Percentiles rank a stretch among this genome's conserved stretches.
These are phyloP conservation scores for Coccomyxa subellipsoidea DNA, from an alignment of 163 green algal genomes.

Conservation along the genomic window DNA sequence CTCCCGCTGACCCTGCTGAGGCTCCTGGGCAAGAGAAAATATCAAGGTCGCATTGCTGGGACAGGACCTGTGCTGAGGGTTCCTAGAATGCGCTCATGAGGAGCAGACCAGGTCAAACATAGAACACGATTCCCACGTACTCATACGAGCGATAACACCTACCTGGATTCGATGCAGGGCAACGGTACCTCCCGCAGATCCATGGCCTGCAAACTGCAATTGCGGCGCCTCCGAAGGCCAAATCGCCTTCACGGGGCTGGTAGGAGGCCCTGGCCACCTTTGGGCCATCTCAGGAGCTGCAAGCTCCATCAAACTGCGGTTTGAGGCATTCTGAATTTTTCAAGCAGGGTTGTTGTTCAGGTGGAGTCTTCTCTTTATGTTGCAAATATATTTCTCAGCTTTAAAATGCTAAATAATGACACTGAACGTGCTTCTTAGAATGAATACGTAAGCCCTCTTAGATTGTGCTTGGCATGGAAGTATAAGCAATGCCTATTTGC, in stretches of 20 bases:
- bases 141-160: not conserved
- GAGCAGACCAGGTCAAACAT: no score
- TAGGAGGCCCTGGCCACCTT: slow-evolving; percentile 1
- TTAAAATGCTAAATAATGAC: not conserved
- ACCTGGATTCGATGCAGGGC: slow-evolving; percentile 9
- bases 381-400: not conserved
- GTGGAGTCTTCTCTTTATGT: not conserved
- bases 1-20: no score
- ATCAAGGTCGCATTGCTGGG: no score
- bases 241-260: not conserved
- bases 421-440: not conserved
- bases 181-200: not conserved
- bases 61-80: no score
- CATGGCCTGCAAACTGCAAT: slow-evolving; percentile 4
- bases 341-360: not conserved
- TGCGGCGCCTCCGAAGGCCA: not conserved
- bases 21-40: no score
- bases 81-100: no score
- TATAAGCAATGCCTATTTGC: no score
- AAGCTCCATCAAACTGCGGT: not conserved
- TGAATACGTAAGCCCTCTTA: not conserved
- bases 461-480: not conserved
- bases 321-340: not conserved
- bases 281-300: not conserved
- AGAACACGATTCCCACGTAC: not conserved